phyloP scores from a whole-genome alignment of 2,329 filamentous ascomycete species.

The Cladosporium velox region DNA sequence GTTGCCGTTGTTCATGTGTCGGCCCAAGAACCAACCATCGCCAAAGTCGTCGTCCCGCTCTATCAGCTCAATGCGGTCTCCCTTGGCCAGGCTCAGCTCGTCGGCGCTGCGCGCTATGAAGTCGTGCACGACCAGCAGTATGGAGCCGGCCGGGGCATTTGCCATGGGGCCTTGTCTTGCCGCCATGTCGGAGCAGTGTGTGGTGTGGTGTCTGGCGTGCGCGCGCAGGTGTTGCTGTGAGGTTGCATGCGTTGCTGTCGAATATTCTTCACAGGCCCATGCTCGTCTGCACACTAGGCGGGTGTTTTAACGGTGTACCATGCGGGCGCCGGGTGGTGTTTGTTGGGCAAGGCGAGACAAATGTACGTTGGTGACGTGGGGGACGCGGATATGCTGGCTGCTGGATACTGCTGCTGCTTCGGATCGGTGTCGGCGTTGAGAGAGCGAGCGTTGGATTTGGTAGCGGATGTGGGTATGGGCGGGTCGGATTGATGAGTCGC shows the following conservation, averaged over 20 bases:
- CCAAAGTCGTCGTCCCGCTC: slow-evolving; percentile 87
- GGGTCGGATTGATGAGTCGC: neutral
- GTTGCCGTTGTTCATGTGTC: slow-evolving; percentile 70
- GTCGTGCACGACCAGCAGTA: slow-evolving; percentile 76
- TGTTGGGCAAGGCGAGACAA: slow-evolving; percentile 16
- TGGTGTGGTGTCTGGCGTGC: neutral
- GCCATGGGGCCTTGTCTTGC: slow-evolving; percentile 29
- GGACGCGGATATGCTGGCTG: neutral
- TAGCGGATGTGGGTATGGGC: neutral
- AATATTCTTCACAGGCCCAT: slow-evolving; percentile 10
- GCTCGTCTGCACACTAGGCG: slow-evolving; percentile 19
- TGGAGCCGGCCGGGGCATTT: slow-evolving; percentile 36
- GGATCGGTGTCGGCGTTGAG: slow-evolving; percentile 1
- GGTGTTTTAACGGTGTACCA: slow-evolving; percentile 14
- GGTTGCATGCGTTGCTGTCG: neutral
- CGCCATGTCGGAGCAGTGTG: slow-evolving; percentile 24
- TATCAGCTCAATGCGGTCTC: slow-evolving; percentile 78
- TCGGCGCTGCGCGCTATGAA: slow-evolving; percentile 90
- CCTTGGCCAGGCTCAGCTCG: slow-evolving; percentile 84
- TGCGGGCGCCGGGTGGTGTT: slow-evolving; percentile 2
- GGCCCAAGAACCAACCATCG: slow-evolving; percentile 75
- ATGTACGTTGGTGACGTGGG: slow-evolving; percentile 17
- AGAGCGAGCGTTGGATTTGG: neutral
- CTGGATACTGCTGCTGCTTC: neutral
- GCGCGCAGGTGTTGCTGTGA: slow-evolving; percentile 3